Conservation (phyloP, 1,284 basidiomycete genomes). For the Puccinia brachypodii region DNA sequence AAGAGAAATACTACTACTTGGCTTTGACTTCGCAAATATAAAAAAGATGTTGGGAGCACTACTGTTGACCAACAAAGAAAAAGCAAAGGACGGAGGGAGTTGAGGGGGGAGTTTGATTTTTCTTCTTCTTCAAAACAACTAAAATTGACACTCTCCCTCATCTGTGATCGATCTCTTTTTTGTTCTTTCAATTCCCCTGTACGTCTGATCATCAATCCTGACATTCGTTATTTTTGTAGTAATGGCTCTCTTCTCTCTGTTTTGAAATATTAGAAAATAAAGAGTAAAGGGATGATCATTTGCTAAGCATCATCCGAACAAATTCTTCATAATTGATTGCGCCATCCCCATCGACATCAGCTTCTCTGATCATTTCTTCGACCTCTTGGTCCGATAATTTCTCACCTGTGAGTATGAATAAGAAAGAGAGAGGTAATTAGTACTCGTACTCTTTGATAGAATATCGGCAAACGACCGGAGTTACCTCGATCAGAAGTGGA, state of each 20-base stretch:
- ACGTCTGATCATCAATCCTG: not conserved
- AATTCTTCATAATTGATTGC: constrained; percentile 61
- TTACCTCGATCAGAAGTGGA: not conserved
- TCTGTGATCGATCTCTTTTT: not conserved
- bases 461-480: not conserved
- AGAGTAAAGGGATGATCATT: constrained; percentile 44
- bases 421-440: not conserved
- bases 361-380: constrained; percentile 98
- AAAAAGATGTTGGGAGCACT: not conserved
- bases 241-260: not conserved
- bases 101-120: no score
- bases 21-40: not conserved
- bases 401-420: constrained; percentile 62
- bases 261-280: not conserved
- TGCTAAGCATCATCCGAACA: constrained; percentile 62
- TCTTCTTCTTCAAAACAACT: not conserved
- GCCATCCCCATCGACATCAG: constrained; percentile 91
- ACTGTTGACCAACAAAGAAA: not conserved
- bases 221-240: not conserved
- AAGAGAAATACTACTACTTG: not conserved
- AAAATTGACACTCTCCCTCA: not conserved
- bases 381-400: constrained; percentile 90
- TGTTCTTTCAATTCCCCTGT: not conserved
- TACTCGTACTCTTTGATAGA: not conserved
- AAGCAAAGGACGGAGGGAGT: not conserved